Percentiles rank a stretch among this genome's conserved stretches.
phyloP scores from a whole-genome alignment of 1,139 yeast species.

The Pichia norvegensis region DNA sequence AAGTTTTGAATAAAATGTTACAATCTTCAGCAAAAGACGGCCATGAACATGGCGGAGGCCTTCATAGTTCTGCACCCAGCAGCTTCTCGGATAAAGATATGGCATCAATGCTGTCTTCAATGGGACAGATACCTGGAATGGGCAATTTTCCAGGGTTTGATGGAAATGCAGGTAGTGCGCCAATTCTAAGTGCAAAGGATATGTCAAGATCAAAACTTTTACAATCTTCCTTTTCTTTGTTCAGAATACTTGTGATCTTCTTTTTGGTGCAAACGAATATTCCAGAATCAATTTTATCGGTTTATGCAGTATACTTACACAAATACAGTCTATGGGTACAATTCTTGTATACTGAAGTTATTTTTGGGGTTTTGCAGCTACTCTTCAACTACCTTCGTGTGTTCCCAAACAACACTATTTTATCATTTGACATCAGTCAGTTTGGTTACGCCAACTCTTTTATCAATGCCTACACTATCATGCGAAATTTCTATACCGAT shows the following conservation, averaged over 20 bases:
- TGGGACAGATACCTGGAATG: background rate
- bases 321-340: conserved; percentile 5
- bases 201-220: conserved; percentile 3
- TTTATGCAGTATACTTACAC: background rate
- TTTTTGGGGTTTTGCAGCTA: conserved; percentile 23
- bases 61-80: background rate
- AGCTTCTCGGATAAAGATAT: conserved; percentile 2
- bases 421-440: conserved; percentile 11
- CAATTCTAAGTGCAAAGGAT: background rate
- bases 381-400: background rate
- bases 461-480: conserved; percentile 5
- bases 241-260: conserved; percentile 4
- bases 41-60: conserved; percentile 4
- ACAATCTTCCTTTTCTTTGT: conserved; percentile 6
- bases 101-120: conserved; percentile 3
- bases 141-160: background rate
- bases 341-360: conserved; percentile 20
- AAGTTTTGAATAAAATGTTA: conserved; percentile 9
- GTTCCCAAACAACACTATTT: conserved; percentile 9
- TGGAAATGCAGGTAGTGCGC: background rate
- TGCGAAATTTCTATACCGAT: conserved; percentile 29
- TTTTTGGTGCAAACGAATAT: background rate
- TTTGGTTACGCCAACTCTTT: conserved; percentile 8
- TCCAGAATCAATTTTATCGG: background rate
- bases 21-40: conserved; percentile 5